Evolutionary conservation across 768 basidiomycete genomes (phyloP).

Genomic region (Auricularia heimuer): DNA sequence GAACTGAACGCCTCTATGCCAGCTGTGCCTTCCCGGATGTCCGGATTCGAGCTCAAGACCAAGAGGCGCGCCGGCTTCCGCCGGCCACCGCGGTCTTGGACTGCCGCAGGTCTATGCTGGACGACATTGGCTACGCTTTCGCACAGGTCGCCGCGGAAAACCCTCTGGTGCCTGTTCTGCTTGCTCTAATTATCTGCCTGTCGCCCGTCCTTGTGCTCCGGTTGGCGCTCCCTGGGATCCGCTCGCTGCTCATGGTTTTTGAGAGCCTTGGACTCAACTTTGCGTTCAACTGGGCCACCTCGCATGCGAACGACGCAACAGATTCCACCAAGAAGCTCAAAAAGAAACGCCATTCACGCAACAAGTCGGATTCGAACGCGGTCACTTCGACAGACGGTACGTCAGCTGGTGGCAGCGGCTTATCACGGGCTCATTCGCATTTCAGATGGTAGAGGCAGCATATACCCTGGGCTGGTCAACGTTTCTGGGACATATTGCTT

Average conservation of each 20-base stretch:
- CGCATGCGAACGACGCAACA: background rate
- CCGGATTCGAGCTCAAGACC: no score
- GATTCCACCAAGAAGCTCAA: background rate
- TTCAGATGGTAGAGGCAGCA: conserved; percentile 9
- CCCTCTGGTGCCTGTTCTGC: background rate
- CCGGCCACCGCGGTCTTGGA: background rate
- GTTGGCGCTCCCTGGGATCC: background rate
- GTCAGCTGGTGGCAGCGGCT: background rate
- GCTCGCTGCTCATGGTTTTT: background rate
- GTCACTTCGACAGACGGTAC: background rate
- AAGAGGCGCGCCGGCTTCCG: no score
- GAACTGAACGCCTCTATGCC: no score
- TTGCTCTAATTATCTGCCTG: background rate
- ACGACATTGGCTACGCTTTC: background rate
- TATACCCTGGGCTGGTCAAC: conserved; percentile 86
- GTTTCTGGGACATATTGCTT: conserved; percentile 95
- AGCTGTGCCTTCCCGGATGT: no score
- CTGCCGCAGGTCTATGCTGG: background rate
- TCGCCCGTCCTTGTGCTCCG: background rate
- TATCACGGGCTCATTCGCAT: background rate
- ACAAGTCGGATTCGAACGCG: background rate
- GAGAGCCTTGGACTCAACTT: background rate
- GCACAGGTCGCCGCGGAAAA: background rate
- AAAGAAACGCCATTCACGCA: conserved; percentile 1
- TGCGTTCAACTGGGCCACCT: background rate